phyloP scores from a whole-genome alignment of 331 rosid species.

The Prunus yedoensis region DNA sequence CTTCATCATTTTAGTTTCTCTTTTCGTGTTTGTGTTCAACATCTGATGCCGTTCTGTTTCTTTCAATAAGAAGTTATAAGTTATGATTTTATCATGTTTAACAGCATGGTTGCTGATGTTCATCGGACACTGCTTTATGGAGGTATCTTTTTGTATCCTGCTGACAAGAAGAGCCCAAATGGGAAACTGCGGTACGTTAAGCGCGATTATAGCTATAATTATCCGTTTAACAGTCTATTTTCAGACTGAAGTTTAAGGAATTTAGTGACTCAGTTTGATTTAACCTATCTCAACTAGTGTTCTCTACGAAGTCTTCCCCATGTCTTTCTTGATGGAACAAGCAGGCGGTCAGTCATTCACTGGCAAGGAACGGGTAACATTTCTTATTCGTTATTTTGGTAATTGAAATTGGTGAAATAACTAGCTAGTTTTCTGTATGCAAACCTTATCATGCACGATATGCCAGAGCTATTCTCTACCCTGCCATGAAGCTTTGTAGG shows the following conservation, averaged over 20 bases:
- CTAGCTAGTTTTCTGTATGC: no score
- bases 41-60: neutral
- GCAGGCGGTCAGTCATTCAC: slow-evolving; percentile 94
- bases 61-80: neutral
- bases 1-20: neutral
- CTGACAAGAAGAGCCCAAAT: slow-evolving; percentile 81
- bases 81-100: slow-evolving; percentile 7
- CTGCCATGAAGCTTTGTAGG: neutral
- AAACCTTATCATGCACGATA: neutral
- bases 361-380: slow-evolving; percentile 69
- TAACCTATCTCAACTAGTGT: slow-evolving; percentile 42
- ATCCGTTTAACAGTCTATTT: neutral
- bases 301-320: slow-evolving; percentile 89
- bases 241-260: neutral
- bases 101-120: slow-evolving; percentile 97
- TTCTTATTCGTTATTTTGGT: neutral
- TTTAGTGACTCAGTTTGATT: neutral
- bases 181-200: slow-evolving; percentile 82
- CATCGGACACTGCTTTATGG: slow-evolving; percentile 94
- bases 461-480: neutral
- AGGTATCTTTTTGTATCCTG: slow-evolving; percentile 86
- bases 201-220: neutral
- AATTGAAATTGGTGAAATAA: neutral
- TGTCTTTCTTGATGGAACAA: slow-evolving; percentile 91
- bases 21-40: neutral